Evolutionary conservation across 1,284 basidiomycete species (phyloP), one percentile per base, ranked within the genome.

Genomic region (Uromyces viciae-fabae): DNA sequence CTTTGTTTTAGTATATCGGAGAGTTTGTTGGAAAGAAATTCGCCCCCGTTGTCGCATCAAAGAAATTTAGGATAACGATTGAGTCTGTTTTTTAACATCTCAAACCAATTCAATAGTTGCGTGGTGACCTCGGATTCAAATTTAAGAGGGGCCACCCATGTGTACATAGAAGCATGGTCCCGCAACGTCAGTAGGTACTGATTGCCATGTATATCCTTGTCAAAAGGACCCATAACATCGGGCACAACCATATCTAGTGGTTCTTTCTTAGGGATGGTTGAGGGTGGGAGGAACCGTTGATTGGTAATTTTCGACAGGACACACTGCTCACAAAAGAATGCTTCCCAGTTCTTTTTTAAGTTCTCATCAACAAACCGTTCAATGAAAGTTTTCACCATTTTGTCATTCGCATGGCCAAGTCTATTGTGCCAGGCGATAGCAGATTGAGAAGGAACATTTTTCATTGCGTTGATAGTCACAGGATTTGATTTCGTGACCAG

Each of bases 111-210:
- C 9, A 40, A 42, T 11, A 46, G 22, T 9, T 46, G 11, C 4
- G 40, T 28, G 1, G 40, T 2, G 11, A 46, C 38, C 17, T 71
- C 68, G 28, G 68, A 43, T 11, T 71, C 31, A 8, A 14, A 17
- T 15, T 43, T 43, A 3, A 71, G 33, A 5, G 68, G 40, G 4
- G 68, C 1, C 2, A 49, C 8, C 2, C 40, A 46, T 38, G 58
- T 62, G 58, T 31, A 76, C 25, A 60, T 76, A 17, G 38, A 60
- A 25, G 74, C 54, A 38, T 60, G 54, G 28, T 76, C 58, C 3
- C 58, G 15, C 1, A 76, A 33, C 0, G 74, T 76, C 3, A 76
- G 14, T 0, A 46, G 7, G 36, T 56, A 75, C 22, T 38, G 38
- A 25, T 56, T 56, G 1, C 72, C 72, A 22, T 75, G 38, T 38